These are phyloP conservation scores for Thelonectria rubi DNA, from an alignment of 2,329 filamentous ascomycete species.

Conservation along the genomic window DNA sequence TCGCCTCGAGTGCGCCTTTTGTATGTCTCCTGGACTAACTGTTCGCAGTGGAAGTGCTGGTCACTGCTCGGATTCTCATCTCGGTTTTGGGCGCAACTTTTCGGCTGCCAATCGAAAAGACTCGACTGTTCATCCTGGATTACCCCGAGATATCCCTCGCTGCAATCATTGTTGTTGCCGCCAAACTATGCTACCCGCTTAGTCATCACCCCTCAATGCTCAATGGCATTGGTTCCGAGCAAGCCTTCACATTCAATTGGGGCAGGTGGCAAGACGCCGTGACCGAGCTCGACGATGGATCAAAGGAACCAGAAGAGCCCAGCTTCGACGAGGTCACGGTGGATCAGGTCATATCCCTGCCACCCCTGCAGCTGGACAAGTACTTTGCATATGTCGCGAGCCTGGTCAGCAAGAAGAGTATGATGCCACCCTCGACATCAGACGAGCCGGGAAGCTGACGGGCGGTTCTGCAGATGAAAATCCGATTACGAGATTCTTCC, in stretches of 20 bases:
- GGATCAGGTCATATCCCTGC: slow-evolving; percentile 70
- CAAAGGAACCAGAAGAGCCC: slow-evolving; percentile 23
- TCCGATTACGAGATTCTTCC: slow-evolving; percentile 48
- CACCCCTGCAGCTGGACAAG: slow-evolving; percentile 66
- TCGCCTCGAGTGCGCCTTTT: slow-evolving; percentile 41
- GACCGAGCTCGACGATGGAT: slow-evolving; percentile 34
- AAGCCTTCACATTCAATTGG: slow-evolving; percentile 70
- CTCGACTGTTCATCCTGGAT: slow-evolving; percentile 59
- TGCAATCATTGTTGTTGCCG: slow-evolving; percentile 75
- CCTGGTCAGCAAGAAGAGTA: slow-evolving; percentile 47
- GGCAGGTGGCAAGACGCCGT: slow-evolving; percentile 68
- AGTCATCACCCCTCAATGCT: slow-evolving; percentile 60
- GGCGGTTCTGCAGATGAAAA: slow-evolving; percentile 38
- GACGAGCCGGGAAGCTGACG: slow-evolving; percentile 18
- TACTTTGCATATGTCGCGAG: slow-evolving; percentile 63
- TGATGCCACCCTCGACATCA: slow-evolving; percentile 6
- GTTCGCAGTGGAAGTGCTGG: slow-evolving; percentile 62
- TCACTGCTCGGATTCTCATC: slow-evolving; percentile 56
- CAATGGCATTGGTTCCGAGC: slow-evolving; percentile 25
- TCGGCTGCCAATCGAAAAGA: slow-evolving; percentile 59
- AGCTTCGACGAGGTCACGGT: slow-evolving; percentile 66
- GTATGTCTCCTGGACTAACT: slow-evolving; percentile 37
- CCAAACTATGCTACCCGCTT: slow-evolving; percentile 83
- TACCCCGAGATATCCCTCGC: slow-evolving; percentile 81
- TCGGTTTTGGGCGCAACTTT: slow-evolving; percentile 60